Evolutionary conservation across 1,284 basidiomycete species (phyloP).

Genomic region (Microbotryum saponariae): DNA sequence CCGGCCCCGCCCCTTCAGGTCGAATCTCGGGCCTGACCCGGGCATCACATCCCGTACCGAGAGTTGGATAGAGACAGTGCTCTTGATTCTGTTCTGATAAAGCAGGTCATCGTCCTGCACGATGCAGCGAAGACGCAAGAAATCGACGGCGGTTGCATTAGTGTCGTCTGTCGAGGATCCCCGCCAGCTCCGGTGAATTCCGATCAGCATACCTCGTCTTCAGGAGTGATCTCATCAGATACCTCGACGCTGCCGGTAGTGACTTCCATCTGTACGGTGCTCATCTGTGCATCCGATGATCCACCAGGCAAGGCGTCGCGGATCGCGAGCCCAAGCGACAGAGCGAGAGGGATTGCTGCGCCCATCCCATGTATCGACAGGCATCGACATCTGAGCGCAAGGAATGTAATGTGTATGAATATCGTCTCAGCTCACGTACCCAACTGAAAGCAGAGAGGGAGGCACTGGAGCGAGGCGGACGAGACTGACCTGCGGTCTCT

Average conservation of each 20-base stretch:
- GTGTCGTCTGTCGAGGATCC: background rate
- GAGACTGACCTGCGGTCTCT: constrained; percentile 30
- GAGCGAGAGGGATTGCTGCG: constrained; percentile 34
- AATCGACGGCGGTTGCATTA: background rate
- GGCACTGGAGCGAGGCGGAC: no score
- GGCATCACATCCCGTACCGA: no score
- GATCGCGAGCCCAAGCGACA: constrained; percentile 33
- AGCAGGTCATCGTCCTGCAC: constrained; percentile 20
- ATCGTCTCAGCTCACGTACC: background rate
- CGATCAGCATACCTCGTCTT: constrained; percentile 24
- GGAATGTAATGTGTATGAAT: background rate
- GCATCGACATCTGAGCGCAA: constrained; percentile 14
- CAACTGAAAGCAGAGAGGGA: background rate
- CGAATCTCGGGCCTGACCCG: no score
- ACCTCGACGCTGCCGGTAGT: constrained; percentile 30
- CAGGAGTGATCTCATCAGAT: constrained; percentile 35
- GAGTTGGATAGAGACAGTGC: constrained; percentile 13
- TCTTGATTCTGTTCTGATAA: constrained; percentile 32
- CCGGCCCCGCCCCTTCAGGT: no score
- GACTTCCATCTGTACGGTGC: constrained; percentile 16
- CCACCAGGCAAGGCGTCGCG: constrained; percentile 34
- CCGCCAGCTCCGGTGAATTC: no score
- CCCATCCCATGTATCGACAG: constrained; percentile 31
- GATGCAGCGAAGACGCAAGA: background rate
- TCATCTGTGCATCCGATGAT: background rate